Conservation (phyloP, 768 basidiomycete species). For the Lentinula guzmanii region DNA sequence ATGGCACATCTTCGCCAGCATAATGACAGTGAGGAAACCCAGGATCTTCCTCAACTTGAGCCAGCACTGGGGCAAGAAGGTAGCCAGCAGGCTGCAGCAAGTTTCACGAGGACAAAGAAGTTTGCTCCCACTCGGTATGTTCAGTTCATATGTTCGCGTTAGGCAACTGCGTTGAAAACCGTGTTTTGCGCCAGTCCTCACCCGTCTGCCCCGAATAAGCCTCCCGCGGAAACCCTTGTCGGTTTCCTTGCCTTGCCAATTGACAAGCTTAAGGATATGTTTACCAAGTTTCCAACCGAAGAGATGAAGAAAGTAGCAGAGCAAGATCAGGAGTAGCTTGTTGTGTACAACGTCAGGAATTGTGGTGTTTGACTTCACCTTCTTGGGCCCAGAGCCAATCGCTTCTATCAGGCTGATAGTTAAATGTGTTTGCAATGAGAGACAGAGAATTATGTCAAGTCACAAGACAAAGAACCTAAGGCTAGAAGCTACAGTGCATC, state of each 20-base stretch:
- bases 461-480: slow-evolving; percentile 11
- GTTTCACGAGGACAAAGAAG: slow-evolving; percentile 53
- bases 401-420: no score
- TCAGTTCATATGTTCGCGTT: background rate
- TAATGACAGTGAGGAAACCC: slow-evolving; percentile 51
- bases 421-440: background rate
- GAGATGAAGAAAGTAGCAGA: slow-evolving; percentile 36
- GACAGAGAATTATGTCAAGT: background rate
- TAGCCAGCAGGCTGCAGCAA: slow-evolving; percentile 36
- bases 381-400: no score
- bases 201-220: slow-evolving; percentile 46
- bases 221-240: slow-evolving; percentile 55
- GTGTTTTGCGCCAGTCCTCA: slow-evolving; percentile 27
- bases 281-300: slow-evolving; percentile 48
- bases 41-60: slow-evolving; percentile 52
- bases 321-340: background rate
- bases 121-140: slow-evolving; percentile 56
- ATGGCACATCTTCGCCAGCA: slow-evolving; percentile 46
- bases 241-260: slow-evolving; percentile 50
- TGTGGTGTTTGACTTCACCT: no score
- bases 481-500: slow-evolving; percentile 9
- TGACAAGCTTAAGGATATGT: slow-evolving; percentile 54
- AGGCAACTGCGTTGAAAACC: no score
- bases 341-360: no score
- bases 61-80: slow-evolving; percentile 36